Evolutionary conservation across 1,139 yeast genomes (phyloP), one percentile per base, ranked within the genome.

Genomic region (Diutina siamensis): DNA sequence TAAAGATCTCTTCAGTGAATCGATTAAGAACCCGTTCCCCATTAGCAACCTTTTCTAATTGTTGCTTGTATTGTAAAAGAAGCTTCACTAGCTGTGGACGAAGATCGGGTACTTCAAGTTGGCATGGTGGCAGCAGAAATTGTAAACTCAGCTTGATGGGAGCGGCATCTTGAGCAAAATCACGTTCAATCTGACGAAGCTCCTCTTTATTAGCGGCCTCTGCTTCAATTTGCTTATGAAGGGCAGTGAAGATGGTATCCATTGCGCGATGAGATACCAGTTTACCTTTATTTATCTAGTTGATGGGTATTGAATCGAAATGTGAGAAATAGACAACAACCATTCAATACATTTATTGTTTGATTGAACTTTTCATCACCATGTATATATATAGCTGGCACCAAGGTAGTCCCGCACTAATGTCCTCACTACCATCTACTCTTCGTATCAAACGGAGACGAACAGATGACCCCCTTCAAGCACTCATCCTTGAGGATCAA

Each of bases 381-480:
- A n/a, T n/a, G n/a, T n/a, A n/a, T n/a, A n/a, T n/a, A n/a, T n/a
- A n/a, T n/a, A n/a, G n/a, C n/a, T n/a, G n/a, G n/a, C n/a, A n/a
- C n/a, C n/a, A n/a, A n/a, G n/a, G n/a, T n/a, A n/a, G n/a, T n/a
- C n/a, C n/a, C n/a, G n/a, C n/a, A n/a, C n/a, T n/a, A 25, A 25
- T 25, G 10, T 7, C 28, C 28, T 25, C 10, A 7, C 28, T 25
- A 7, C 28, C 40, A 9, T 21, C 31, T 4, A 69, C 83, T 18
- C 78, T 88, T 45, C 72, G 96, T 49, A 83, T 89, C 60, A 89
- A 89, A 63, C 72, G 97, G 51, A 82, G 83, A 57, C 72, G 95
- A 50, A 80, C 79, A 47, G 94, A 86, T 56, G 95, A 85, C 52
- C 95, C 96, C 1, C 70, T 89, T 21, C 87, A 84, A 53, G 95